Evolutionary conservation across 2,329 filamentous ascomycete genomes (phyloP).

Genomic region (Fusarium liriodendri): DNA sequence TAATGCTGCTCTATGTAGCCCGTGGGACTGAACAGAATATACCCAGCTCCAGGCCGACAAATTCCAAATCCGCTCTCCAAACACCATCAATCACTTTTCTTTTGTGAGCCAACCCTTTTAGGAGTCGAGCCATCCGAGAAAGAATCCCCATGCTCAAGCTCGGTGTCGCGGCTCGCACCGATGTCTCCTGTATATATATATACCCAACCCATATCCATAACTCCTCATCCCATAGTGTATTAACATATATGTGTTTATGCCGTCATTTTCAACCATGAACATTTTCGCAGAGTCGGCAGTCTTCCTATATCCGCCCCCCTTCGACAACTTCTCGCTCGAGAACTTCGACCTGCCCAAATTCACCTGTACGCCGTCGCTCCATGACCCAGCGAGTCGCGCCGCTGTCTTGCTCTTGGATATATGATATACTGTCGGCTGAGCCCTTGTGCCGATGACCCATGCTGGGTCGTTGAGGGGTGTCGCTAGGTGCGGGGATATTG

Average conservation of each 20-base stretch:
- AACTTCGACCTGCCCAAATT: constrained; percentile 74
- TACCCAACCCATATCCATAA: constrained; percentile 28
- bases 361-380: constrained; percentile 73
- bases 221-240: constrained; percentile 24
- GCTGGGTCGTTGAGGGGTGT: constrained; percentile 22
- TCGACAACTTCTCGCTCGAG: constrained; percentile 73
- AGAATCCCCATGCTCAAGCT: constrained; percentile 2
- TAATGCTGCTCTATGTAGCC: neutral
- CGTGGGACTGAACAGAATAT: constrained; percentile 6
- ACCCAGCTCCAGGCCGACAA: constrained; percentile 4
- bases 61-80: constrained; percentile 17
- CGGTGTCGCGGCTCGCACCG: constrained; percentile 13
- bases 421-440: constrained; percentile 77
- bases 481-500: constrained; percentile 20
- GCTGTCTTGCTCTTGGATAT: constrained; percentile 71
- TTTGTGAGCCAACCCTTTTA: neutral
- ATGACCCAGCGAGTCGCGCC: constrained; percentile 75
- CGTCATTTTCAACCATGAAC: constrained; percentile 19
- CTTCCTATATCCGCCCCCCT: constrained; percentile 59
- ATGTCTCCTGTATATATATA: constrained; percentile 24
- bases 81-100: constrained; percentile 32
- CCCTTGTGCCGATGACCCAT: constrained; percentile 63
- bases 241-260: constrained; percentile 9
- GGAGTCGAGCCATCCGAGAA: neutral
- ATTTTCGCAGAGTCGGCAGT: neutral